Evolutionary conservation across 2,329 filamentous ascomycete species (phyloP), one percentile per base, ranked within the genome.

Genomic region (Pseudogymnoascus sp.): DNA sequence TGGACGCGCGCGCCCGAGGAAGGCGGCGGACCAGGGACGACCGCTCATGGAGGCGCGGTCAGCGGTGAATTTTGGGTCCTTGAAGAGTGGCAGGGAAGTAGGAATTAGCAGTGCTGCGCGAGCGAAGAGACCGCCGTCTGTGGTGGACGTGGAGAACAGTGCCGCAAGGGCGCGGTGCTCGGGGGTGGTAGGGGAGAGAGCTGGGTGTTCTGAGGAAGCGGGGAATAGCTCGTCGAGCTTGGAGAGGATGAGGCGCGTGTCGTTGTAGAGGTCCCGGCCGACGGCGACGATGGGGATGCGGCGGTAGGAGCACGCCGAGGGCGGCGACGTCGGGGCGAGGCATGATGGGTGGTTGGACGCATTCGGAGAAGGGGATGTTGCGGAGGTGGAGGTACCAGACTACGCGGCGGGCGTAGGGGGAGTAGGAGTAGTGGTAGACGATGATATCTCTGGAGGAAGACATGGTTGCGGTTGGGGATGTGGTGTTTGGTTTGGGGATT

Each of bases 251-350:
- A 90, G 80, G 2, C 86, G 83, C 1, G 86, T 86, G 76, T 91
- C 88, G 64, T 84, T 77, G 75, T 90, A 91, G 45, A 91, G 76
- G 69, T 89, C 83, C 5, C 82, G 78, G 14, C 86, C 88, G 67
- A 90, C 85, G 21, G 84, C 76, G 60, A 91, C 74, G 60, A 91
- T 70, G 1, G 88, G 88, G 63, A 90, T 90, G 63, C 88, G 86
- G 3, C 88, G 82, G 74, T 92, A 88, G 5, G 78, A 76, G 62
- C n/a, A 90, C 79, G 25, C 85, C 86, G 12, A 91, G 79, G 1
- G 77, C 75, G 16, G 76, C 73, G 12, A 90, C 71, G 71, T 89
- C 86, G 0, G 87, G 86, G 25, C 88, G 84, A 5, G 88, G 88
- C 71, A 90, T 77, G 35, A 82, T 80, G 2, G 78, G 75, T 0